These are phyloP conservation scores for Auricularia heimuer DNA, from an alignment of 768 basidiomycete species.

Conservation along the genomic window DNA sequence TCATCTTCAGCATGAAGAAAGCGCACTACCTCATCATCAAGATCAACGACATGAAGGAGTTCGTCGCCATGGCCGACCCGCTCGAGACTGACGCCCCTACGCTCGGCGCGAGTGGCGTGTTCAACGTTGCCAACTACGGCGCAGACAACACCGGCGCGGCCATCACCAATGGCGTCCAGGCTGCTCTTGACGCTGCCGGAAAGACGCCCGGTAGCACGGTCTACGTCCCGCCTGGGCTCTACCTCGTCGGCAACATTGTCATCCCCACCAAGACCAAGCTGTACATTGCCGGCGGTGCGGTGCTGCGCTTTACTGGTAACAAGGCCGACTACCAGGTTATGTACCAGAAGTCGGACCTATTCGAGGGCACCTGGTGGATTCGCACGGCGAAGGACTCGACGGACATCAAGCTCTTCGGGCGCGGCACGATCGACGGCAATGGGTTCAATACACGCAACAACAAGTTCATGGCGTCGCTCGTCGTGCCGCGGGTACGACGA, in stretches of 20 bases:
- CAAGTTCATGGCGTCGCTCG: background rate
- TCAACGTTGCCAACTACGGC: background rate
- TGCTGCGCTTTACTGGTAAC: background rate
- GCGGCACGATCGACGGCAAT: background rate
- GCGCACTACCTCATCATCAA: background rate
- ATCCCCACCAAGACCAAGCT: background rate
- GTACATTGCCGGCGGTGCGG: background rate
- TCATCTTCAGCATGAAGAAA: background rate
- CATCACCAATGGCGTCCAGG: background rate
- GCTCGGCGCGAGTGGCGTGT: background rate
- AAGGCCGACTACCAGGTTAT: background rate
- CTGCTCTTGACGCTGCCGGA: background rate
- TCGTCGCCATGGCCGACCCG: background rate
- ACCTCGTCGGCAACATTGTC: background rate
- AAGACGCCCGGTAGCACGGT: background rate
- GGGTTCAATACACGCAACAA: background rate
- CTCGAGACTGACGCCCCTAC: background rate
- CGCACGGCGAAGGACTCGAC: background rate
- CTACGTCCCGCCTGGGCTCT: background rate
- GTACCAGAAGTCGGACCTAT: background rate
- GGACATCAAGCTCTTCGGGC: background rate
- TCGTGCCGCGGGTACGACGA: background rate
- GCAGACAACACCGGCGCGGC: background rate
- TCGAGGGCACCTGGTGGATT: background rate
- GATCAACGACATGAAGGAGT: background rate